A percentile compares a stretch with the other conserved stretches of the same genome.
Conservation (phyloP, 352 stramenopile species). For the Globisporangium viniferum region DNA sequence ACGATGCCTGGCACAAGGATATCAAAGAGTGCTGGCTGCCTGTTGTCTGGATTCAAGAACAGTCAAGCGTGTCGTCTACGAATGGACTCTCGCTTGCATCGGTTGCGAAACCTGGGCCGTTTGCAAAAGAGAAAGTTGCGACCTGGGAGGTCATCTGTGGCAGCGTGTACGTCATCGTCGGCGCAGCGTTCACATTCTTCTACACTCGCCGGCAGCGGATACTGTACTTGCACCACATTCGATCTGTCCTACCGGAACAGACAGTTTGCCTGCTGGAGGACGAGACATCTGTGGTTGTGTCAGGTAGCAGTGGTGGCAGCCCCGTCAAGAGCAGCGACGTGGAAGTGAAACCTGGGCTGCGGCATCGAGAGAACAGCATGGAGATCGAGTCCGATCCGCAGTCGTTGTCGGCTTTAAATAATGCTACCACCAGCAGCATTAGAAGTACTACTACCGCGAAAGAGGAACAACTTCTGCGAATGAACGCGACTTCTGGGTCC, state of each 20-base stretch:
- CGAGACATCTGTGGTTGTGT: background rate
- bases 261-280: background rate
- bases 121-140: conserved; percentile 38
- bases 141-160: conserved; percentile 29
- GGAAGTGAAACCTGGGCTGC: background rate
- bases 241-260: conserved; percentile 23
- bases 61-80: conserved; percentile 30
- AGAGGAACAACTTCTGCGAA: background rate
- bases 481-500: conserved; percentile 1
- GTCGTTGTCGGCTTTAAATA: background rate
- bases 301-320: background rate
- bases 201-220: conserved; percentile 16
- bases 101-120: conserved; percentile 19
- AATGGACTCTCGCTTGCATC: conserved; percentile 14
- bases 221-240: conserved; percentile 18
- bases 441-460: background rate
- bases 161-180: conserved; percentile 23
- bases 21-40: conserved; percentile 34
- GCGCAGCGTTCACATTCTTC: conserved; percentile 13
- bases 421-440: background rate
- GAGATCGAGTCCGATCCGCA: background rate
- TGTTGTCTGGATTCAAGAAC: conserved; percentile 46
- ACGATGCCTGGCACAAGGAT: conserved; percentile 36
- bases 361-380: background rate
- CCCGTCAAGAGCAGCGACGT: background rate